Conservation (phyloP, 1,139 yeast species). For the Diutina catenulata region DNA sequence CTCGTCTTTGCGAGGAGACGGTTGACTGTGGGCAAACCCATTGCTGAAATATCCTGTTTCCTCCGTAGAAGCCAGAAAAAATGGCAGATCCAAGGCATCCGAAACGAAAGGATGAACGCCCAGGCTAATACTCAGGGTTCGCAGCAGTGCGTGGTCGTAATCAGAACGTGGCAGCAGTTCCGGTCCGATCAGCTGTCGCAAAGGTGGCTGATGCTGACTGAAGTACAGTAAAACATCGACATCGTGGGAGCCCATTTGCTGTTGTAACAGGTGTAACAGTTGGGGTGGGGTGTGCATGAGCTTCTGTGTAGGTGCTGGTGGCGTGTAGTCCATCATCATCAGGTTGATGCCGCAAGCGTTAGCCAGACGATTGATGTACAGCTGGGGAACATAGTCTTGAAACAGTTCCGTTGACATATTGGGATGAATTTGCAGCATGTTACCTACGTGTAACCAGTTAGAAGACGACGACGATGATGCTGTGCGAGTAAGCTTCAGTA, state of each 20-base stretch:
- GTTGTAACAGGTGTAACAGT: slow-evolving; percentile 12
- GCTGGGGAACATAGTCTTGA: slow-evolving; percentile 14
- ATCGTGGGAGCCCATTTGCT: slow-evolving; percentile 10
- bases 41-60: neutral
- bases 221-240: slow-evolving; percentile 15
- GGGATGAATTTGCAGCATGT: slow-evolving; percentile 21
- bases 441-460: slow-evolving; percentile 37
- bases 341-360: slow-evolving; percentile 14
- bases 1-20: neutral
- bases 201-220: neutral
- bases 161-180: neutral
- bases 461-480: slow-evolving; percentile 33
- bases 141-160: neutral
- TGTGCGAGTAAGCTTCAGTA: slow-evolving; percentile 26
- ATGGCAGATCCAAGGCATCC: slow-evolving; percentile 4
- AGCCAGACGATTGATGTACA: slow-evolving; percentile 22
- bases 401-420: slow-evolving; percentile 31
- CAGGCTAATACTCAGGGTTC: neutral
- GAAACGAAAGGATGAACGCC: no score
- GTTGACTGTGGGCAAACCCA: neutral
- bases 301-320: slow-evolving; percentile 28
- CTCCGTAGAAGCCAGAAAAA: neutral
- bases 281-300: slow-evolving; percentile 11
- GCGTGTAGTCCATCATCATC: slow-evolving; percentile 34
- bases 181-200: neutral